Evolutionary conservation across 2,329 filamentous ascomycete species (phyloP).

Genomic region (Colletotrichum trifolii): DNA sequence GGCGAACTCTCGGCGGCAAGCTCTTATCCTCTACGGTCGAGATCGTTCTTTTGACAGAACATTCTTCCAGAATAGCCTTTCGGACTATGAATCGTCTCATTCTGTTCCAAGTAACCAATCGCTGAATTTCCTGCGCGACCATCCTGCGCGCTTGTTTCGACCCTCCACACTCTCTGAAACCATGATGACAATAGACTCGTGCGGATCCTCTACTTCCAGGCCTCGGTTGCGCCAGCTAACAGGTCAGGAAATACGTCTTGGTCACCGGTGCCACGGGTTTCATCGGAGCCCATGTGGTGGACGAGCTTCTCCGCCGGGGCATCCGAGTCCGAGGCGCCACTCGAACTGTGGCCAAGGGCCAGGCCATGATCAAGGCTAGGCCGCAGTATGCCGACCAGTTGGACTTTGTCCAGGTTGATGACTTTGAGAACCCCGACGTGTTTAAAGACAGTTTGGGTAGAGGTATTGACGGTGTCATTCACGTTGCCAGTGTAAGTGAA

Average conservation of each 20-base stretch:
- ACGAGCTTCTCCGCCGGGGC: conserved; percentile 44
- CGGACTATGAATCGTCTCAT: no score
- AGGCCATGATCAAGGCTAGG: conserved; percentile 50
- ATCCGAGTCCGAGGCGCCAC: conserved; percentile 46
- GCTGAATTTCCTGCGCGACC: no score
- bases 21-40: no score
- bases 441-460: conserved; percentile 49
- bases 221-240: background rate
- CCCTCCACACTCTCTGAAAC: no score
- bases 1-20: no score
- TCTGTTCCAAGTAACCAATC: no score
- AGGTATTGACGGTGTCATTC: conserved; percentile 55
- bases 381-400: conserved; percentile 48
- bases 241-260: conserved; percentile 25
- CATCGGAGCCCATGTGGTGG: conserved; percentile 48
- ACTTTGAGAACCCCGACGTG: conserved; percentile 52
- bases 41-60: no score
- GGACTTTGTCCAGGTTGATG: conserved; percentile 54
- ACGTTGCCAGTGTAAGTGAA: conserved; percentile 55
- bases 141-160: no score
- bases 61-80: no score
- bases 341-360: conserved; percentile 44
- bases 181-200: no score
- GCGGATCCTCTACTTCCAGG: no score
- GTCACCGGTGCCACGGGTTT: conserved; percentile 29